Percentiles rank a stretch among this genome's conserved stretches.
phyloP scores from a whole-genome alignment of 257 asterid genomes.

The Nemophila menziesii region DNA sequence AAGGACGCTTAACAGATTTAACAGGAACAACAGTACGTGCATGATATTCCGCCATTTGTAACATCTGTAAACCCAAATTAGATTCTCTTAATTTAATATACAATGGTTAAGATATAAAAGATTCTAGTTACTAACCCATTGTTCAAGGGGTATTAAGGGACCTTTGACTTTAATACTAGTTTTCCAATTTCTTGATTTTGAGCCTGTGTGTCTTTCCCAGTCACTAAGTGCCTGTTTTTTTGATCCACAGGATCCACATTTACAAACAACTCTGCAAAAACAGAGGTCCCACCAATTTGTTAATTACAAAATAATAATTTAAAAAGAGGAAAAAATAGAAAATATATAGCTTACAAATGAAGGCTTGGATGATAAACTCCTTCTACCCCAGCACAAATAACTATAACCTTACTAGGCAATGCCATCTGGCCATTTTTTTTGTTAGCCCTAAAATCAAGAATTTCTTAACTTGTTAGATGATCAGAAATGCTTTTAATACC shows the following conservation, averaged over 20 bases:
- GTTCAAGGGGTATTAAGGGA: conserved; percentile 75
- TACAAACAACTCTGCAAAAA: conserved; percentile 84
- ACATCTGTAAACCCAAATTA: conserved; percentile 49
- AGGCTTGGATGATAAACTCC: conserved; percentile 90
- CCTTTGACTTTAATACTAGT: conserved; percentile 83
- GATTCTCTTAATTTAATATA: not conserved
- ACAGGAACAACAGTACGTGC: conserved; percentile 58
- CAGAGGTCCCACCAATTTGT: conserved; percentile 1
- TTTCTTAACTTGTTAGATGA: conserved; percentile 12
- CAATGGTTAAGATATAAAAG: too few relatives aligned
- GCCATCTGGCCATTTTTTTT: conserved; percentile 40
- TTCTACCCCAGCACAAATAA: conserved; percentile 75
- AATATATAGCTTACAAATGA: conserved; percentile 57
- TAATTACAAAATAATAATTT: not conserved
- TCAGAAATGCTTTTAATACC: conserved; percentile 3
- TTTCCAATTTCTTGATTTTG: conserved; percentile 78
- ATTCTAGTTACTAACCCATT: conserved; percentile 63
- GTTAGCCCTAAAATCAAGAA: conserved; percentile 44
- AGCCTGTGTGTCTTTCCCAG: conserved; percentile 96
- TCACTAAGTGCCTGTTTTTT: conserved; percentile 86
- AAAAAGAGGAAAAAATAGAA: conserved; percentile 9
- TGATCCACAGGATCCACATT: conserved; percentile 87
- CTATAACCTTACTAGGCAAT: conserved; percentile 73
- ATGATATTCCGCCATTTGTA: conserved; percentile 78
- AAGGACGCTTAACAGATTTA: conserved; percentile 69